These are phyloP conservation scores for Tuber borchii DNA, from an alignment of 495 filamentous ascomycete species.

Conservation along the genomic window DNA sequence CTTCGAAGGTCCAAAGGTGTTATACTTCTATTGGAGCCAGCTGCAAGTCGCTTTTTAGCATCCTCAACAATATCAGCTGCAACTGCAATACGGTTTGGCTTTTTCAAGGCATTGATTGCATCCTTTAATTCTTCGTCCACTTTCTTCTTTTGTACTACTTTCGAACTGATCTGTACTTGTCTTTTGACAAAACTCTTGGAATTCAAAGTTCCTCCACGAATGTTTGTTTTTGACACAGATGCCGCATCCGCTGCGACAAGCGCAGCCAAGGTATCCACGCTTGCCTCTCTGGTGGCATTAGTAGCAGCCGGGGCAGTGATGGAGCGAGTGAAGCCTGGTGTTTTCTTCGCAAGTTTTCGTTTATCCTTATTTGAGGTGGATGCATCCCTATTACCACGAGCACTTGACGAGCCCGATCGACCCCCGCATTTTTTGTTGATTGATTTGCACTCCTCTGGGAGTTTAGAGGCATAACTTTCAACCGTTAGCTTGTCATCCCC, in stretches of 20 bases:
- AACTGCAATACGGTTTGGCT: conserved; percentile 75
- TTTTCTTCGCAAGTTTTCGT: conserved; percentile 45
- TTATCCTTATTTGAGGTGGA: conserved; percentile 61
- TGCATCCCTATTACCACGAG: conserved; percentile 59
- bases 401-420: conserved; percentile 46
- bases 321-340: conserved; percentile 29
- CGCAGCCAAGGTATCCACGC: conserved; percentile 21
- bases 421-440: conserved; percentile 86
- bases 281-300: conserved; percentile 23
- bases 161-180: conserved; percentile 64
- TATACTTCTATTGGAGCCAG: conserved; percentile 28
- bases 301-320: conserved; percentile 34
- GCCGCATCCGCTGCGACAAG: conserved; percentile 31
- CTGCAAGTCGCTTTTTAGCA: conserved; percentile 55
- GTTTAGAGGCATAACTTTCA: conserved; percentile 67
- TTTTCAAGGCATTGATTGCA: conserved; percentile 76
- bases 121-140: conserved; percentile 74
- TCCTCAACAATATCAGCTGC: conserved; percentile 65
- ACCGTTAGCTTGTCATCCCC: conserved; percentile 16
- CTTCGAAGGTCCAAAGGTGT: conserved; percentile 26
- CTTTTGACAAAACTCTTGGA: conserved; percentile 57
- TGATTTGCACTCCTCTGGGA: conserved; percentile 70
- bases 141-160: conserved; percentile 64
- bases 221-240: conserved; percentile 18
- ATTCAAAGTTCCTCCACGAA: conserved; percentile 53